Evolutionary conservation across 768 basidiomycete genomes (phyloP), one percentile per base, ranked within the genome.

Genomic region (Kwoniella mangroviensis): DNA sequence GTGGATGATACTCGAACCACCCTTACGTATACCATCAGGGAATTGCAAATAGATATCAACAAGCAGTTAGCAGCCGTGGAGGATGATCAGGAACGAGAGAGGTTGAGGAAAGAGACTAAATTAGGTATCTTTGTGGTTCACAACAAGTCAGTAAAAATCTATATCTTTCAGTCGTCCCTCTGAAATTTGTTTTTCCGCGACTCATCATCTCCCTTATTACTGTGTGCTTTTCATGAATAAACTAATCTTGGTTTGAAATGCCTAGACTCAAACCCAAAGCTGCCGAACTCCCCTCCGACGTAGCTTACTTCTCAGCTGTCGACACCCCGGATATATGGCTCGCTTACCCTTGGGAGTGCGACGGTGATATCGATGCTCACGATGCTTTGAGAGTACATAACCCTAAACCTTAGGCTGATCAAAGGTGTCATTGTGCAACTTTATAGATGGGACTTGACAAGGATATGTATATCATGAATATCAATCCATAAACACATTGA

Each of bases 11-110:
- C 84, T 21, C 78, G 82, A 75, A 93, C 91, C 84, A 97, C 94
- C 1, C 87, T 97, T 10, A 88, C 91, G 92, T 99, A 98, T 79
- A 94, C 95, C 3, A 85, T 98, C 56, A 86, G 88, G 9, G 97
- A 99, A 83, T 89, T 99, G 34, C 87, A 90, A 80, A 91, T 90
- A 82, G 97, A 99, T 79, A 91, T 97, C 61, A 75, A 82, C 40
- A 75, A 83, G 60, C 84, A 85, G 75, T 74, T 83, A 24, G 91
- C 92, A 75, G 82, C 82, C 55, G 91, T 91, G 74, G 84, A 92
- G 15, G 83, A 88, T 12, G 86, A 89, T 67, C 90, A 91, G 4
- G 91, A 92, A 82, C 83, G 87, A 19, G 90, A 94, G 74, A 90
- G 90, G 61, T 88, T 90, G n/a, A 87, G 87, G 0, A 84, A 89